Conservation (phyloP, 2,329 filamentous ascomycete species). For the Penicillium sp. region DNA sequence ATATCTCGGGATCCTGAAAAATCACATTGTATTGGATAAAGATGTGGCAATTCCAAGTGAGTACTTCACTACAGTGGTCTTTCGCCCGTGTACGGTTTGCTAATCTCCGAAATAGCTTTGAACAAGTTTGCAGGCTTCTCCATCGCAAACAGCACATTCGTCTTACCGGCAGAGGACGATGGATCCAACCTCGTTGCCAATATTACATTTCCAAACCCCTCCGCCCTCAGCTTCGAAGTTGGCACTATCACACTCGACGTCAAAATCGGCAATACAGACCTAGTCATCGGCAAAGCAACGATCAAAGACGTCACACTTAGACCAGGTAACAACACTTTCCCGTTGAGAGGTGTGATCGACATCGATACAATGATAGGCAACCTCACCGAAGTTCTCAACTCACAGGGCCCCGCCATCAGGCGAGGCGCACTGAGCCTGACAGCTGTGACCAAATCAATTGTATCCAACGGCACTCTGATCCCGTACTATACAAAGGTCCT, state of each 20-base stretch:
- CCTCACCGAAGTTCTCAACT: conserved; percentile 15
- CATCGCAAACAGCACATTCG: conserved; percentile 21
- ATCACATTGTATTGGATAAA: conserved; percentile 21
- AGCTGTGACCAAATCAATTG: conserved; percentile 13
- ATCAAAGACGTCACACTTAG: conserved; percentile 17
- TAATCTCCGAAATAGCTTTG: conserved; percentile 14
- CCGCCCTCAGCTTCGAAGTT: conserved; percentile 22
- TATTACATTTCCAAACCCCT: conserved; percentile 23
- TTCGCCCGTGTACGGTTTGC: not conserved
- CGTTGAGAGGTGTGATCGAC: conserved; percentile 21
- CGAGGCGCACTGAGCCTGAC: conserved; percentile 15
- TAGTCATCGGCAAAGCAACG: conserved; percentile 22
- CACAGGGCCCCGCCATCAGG: conserved; percentile 15
- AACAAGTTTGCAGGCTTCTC: conserved; percentile 22
- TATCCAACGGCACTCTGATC: conserved; percentile 19
- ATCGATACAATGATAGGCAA: conserved; percentile 16
- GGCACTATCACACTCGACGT: conserved; percentile 24
- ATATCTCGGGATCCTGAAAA: conserved; percentile 24
- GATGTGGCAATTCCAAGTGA: conserved; percentile 17
- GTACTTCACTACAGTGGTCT: not conserved
- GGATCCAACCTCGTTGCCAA: conserved; percentile 26
- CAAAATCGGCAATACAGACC: conserved; percentile 16
- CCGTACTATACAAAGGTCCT: conserved; percentile 25
- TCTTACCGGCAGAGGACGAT: conserved; percentile 20
- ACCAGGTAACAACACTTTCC: conserved; percentile 25